Conservation (phyloP, 352 stramenopile genomes). For the Globisporangium canariense region DNA sequence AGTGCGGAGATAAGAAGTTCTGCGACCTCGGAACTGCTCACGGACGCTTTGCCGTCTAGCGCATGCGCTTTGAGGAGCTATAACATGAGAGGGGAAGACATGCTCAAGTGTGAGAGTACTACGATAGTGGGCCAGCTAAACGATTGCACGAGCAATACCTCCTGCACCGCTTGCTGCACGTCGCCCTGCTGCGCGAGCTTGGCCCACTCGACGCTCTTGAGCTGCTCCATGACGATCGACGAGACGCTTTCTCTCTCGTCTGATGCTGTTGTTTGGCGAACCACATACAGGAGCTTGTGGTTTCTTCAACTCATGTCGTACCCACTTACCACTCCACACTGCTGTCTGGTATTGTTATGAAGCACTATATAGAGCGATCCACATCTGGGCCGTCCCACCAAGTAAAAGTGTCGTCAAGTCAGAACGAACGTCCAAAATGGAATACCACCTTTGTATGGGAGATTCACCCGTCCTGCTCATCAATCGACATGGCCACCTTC, state of each 20-base stretch:
- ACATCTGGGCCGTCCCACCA: neutral
- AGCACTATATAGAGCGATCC: neutral
- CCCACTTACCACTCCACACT: neutral
- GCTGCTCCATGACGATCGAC: constrained; percentile 6
- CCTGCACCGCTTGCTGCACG: constrained; percentile 14
- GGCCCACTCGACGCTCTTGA: constrained; percentile 24
- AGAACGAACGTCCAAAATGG: neutral
- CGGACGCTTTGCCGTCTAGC: constrained; percentile 17
- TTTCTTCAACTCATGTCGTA: constrained; percentile 2
- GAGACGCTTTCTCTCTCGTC: neutral
- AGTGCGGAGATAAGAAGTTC: constrained; percentile 29
- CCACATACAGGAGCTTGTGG: neutral
- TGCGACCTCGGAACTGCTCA: constrained; percentile 21
- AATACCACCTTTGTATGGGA: neutral
- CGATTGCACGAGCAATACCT: neutral
- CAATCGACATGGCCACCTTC: no score
- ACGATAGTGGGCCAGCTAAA: neutral
- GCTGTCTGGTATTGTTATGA: neutral
- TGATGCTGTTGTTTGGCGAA: neutral
- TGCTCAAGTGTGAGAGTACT: neutral
- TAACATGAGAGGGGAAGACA: neutral
- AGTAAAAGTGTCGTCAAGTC: neutral
- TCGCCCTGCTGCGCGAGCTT: constrained; percentile 24
- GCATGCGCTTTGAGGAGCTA: constrained; percentile 32
- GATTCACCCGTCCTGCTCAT: neutral